These are phyloP conservation scores for Diaporthe australafricana DNA, from an alignment of 2,329 filamentous ascomycete species.

Conservation along the genomic window DNA sequence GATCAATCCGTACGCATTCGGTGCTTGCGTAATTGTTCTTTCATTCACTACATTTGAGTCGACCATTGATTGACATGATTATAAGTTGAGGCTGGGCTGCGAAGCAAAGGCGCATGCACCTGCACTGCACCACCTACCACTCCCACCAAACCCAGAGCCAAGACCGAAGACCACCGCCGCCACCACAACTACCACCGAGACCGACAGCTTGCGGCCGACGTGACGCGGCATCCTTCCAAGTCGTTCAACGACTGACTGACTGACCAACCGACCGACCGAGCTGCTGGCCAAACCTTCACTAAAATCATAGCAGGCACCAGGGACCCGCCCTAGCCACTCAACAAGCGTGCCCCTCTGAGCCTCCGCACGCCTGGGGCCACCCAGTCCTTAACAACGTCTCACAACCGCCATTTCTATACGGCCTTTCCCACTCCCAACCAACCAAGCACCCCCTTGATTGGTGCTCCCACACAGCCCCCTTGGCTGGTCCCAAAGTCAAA, in stretches of 20 bases:
- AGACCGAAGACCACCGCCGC: background rate
- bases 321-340: background rate
- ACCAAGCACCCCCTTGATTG: slow-evolving; percentile 21
- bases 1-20: background rate
- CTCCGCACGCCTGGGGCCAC: slow-evolving; percentile 19
- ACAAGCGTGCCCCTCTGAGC: slow-evolving; percentile 10
- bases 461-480: slow-evolving; percentile 27
- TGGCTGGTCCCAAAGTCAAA: slow-evolving; percentile 24
- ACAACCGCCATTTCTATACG: slow-evolving; percentile 18
- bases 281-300: background rate
- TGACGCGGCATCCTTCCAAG: slow-evolving; percentile 17
- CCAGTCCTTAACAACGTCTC: slow-evolving; percentile 22
- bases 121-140: background rate
- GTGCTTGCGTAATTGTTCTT: background rate
- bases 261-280: too few relatives aligned
- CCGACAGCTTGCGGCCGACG: background rate
- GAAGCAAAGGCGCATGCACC: slow-evolving; percentile 8
- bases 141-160: too few relatives aligned
- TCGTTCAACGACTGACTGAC: slow-evolving; percentile 9
- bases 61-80: background rate
- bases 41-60: background rate
- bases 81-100: background rate
- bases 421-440: background rate
- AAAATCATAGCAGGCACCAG: background rate
- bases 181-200: background rate